A percentile compares a stretch with the other conserved stretches of the same genome.
Evolutionary conservation across 2,329 filamentous ascomycete genomes (phyloP).

Genomic region (Beauveria sp.): DNA sequence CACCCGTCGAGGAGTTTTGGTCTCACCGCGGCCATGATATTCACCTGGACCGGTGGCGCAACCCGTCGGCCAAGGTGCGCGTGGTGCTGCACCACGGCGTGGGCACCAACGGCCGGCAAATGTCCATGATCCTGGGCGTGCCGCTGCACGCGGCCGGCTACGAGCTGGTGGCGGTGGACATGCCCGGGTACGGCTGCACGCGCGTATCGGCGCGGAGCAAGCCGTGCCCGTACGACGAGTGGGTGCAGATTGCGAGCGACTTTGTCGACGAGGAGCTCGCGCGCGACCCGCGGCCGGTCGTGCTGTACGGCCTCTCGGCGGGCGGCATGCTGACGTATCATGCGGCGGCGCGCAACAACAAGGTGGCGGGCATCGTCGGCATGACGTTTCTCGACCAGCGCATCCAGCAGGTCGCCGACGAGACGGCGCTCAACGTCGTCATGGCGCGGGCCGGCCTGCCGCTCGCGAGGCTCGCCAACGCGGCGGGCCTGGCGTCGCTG

Average conservation of each 20-base stretch:
- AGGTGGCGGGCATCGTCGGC: not conserved
- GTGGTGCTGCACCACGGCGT: conserved; percentile 4
- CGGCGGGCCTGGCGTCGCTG: not conserved
- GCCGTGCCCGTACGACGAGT: not conserved
- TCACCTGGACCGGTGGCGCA: conserved; percentile 3
- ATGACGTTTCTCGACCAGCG: conserved; percentile 1
- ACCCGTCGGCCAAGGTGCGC: not conserved
- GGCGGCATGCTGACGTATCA: conserved; percentile 4
- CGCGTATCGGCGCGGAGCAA: not conserved
- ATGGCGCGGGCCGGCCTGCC: not conserved
- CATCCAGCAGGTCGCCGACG: not conserved
- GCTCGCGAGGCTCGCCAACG: not conserved
- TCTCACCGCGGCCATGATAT: not conserved
- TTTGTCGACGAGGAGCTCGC: not conserved
- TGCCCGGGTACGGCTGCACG: conserved; percentile 3
- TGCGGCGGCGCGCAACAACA: not conserved
- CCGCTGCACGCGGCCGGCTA: not conserved
- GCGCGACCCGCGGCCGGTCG: not conserved
- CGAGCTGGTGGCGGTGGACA: not conserved
- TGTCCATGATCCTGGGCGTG: not conserved
- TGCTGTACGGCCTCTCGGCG: not conserved
- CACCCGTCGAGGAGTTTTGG: not conserved
- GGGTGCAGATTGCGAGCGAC: conserved; percentile 3
- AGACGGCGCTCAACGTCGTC: not conserved
- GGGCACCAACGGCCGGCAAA: conserved; percentile 3